Conservation (phyloP, 2,329 filamentous ascomycete genomes). For the Parasarocladium wereldwijsianum region DNA sequence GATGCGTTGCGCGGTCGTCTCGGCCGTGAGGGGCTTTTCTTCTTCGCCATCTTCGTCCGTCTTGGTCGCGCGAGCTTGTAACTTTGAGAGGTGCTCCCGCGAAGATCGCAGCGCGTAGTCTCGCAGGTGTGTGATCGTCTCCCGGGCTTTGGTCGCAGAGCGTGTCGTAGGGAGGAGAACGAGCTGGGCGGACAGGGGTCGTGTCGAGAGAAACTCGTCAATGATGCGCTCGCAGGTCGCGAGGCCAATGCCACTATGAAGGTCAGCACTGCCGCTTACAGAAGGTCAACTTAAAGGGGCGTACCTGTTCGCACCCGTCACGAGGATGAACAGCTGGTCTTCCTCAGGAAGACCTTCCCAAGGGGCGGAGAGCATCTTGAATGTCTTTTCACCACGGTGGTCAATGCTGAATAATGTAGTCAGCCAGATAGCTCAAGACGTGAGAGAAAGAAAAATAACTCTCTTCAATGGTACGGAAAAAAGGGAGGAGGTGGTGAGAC, state of each 20-base stretch:
- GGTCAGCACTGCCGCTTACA: conserved; percentile 1
- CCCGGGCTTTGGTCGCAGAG: conserved; percentile 54
- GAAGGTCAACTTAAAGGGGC: not conserved
- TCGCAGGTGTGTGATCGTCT: conserved; percentile 52
- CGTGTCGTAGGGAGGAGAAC: conserved; percentile 77
- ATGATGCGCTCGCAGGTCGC: conserved; percentile 73
- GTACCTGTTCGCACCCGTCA: conserved; percentile 81
- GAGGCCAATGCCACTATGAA: conserved; percentile 66
- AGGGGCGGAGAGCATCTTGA: too few relatives aligned
- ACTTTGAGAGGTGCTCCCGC: too few relatives aligned
- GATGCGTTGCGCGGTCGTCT: conserved; percentile 28
- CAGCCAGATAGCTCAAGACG: too few relatives aligned
- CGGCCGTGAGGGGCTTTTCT: conserved; percentile 10
- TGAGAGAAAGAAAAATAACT: too few relatives aligned
- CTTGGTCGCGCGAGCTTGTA: conserved; percentile 23
- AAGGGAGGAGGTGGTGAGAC: too few relatives aligned
- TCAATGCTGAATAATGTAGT: too few relatives aligned
- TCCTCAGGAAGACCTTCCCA: conserved; percentile 21
- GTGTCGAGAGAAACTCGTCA: conserved; percentile 69
- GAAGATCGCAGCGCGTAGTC: too few relatives aligned
- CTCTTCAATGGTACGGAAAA: too few relatives aligned
- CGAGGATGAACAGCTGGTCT: conserved; percentile 48
- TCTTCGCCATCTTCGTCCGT: too few relatives aligned
- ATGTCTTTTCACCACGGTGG: too few relatives aligned
- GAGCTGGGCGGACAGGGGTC: conserved; percentile 52